A percentile compares a stretch with the other conserved stretches of the same genome.
Conservation (phyloP, 371 early-diverging fungal genomes). For the Thermomucor indicae-seudaticae region DNA sequence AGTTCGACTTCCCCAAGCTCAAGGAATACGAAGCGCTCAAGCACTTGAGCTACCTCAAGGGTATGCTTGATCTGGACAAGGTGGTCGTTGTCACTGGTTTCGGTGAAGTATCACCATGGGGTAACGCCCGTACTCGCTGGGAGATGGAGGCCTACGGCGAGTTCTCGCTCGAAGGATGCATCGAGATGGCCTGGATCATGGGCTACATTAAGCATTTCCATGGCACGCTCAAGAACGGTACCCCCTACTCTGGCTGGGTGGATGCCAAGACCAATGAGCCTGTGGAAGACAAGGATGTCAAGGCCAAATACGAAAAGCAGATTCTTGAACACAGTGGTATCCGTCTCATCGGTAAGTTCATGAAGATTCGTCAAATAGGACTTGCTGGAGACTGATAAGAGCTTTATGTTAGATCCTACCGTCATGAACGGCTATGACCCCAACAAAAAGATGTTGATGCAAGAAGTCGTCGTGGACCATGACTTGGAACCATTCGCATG, state of each 20-base stretch:
- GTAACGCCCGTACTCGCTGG: conserved; percentile 94
- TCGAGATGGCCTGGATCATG: conserved; percentile 98
- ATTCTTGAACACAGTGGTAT: conserved; percentile 94
- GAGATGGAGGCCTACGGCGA: conserved; percentile 95
- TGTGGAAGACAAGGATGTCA: conserved; percentile 88
- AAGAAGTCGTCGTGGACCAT: conserved; percentile 90
- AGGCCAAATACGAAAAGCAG: conserved; percentile 89
- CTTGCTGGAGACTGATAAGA: not conserved
- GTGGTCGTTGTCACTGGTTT: conserved; percentile 94
- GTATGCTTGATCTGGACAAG: conserved; percentile 89
- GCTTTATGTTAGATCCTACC: conserved; percentile 58
- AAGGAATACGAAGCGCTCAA: conserved; percentile 63
- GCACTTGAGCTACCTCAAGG: conserved; percentile 74
- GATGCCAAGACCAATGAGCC: conserved; percentile 89
- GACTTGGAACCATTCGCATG: conserved; percentile 91
- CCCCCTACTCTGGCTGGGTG: conserved; percentile 91
- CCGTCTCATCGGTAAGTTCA: conserved; percentile 75
- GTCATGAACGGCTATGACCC: conserved; percentile 93
- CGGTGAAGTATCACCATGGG: conserved; percentile 94
- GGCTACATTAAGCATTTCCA: conserved; percentile 89
- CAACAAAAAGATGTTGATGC: conserved; percentile 81
- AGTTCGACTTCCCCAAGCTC: conserved; percentile 84
- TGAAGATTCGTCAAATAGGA: no score
- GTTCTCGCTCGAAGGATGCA: conserved; percentile 93
- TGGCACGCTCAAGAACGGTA: conserved; percentile 80